Conservation (phyloP, 257 asterid genomes). For the Lavandula angustifolia region DNA sequence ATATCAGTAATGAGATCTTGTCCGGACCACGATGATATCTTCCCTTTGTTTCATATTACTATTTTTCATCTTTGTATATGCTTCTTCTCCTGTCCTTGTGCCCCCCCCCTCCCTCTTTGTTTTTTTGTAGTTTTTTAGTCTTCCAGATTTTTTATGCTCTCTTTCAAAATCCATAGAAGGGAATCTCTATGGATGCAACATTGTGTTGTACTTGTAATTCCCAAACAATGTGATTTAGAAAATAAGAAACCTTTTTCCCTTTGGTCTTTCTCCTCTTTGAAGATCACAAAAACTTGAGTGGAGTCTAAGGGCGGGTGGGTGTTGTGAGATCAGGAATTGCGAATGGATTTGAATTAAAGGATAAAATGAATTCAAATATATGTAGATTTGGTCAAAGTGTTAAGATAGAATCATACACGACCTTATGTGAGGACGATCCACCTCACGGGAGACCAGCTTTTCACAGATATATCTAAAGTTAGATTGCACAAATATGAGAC, state of each 20-base stretch:
- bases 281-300: no score
- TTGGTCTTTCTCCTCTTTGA: no score
- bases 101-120: neutral
- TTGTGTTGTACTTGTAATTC: conserved; percentile 24
- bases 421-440: no score
- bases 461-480: no score
- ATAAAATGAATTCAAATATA: no score
- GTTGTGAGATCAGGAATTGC: no score
- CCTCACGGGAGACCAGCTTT: no score
- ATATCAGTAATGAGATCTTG: conserved; percentile 67
- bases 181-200: conserved; percentile 19
- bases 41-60: neutral
- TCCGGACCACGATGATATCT: conserved; percentile 71
- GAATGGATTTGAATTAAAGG: no score
- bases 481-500: no score
- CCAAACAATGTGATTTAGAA: conserved; percentile 25
- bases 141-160: conserved; percentile 24
- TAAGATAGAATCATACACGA: no score
- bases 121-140: neutral
- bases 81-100: neutral
- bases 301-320: no score
- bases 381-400: no score
- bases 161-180: conserved; percentile 31
- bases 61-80: conserved; percentile 35
- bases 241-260: neutral